Percentiles rank a stretch among this genome's conserved stretches.
Conservation (phyloP, 805 yeast genomes). For the Spathaspora hagerdaliae region DNA sequence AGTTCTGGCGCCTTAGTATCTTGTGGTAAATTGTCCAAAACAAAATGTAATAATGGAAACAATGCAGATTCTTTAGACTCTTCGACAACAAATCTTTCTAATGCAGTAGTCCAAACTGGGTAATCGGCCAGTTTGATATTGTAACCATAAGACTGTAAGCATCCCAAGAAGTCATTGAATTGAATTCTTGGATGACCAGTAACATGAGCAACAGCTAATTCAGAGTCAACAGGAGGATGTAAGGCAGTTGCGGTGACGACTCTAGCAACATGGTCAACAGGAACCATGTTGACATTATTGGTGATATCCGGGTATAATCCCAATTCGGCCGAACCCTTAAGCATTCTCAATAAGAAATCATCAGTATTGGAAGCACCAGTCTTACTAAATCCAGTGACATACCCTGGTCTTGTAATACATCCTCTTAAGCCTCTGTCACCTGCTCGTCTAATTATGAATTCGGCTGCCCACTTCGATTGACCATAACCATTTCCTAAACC, state of each 20-base stretch:
- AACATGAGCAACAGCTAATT: slow-evolving; percentile 82
- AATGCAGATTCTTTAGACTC: slow-evolving; percentile 78
- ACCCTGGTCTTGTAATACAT: slow-evolving; percentile 91
- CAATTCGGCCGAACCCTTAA: slow-evolving; percentile 90
- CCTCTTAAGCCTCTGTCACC: slow-evolving; percentile 87
- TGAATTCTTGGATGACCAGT: slow-evolving; percentile 93
- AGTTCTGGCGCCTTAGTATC: slow-evolving; percentile 94
- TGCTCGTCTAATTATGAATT: slow-evolving; percentile 80
- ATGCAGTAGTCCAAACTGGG: slow-evolving; percentile 68
- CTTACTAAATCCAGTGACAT: slow-evolving; percentile 79
- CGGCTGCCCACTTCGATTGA: slow-evolving; percentile 97
- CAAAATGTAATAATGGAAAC: slow-evolving; percentile 91
- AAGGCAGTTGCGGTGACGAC: slow-evolving; percentile 81
- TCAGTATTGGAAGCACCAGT: slow-evolving; percentile 95
- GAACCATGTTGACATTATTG: slow-evolving; percentile 92
- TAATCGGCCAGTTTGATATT: slow-evolving; percentile 59
- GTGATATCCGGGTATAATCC: slow-evolving; percentile 81
- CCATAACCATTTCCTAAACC: slow-evolving; percentile 95
- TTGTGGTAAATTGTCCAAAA: slow-evolving; percentile 85
- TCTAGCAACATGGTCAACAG: slow-evolving; percentile 97
- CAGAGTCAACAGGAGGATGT: slow-evolving; percentile 56
- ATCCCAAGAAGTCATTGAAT: slow-evolving; percentile 69
- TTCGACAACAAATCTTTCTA: slow-evolving; percentile 76
- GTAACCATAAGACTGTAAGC: slow-evolving; percentile 72
- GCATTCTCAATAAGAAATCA: slow-evolving; percentile 89